Base-by-base conservation (phyloP, 2,329 filamentous ascomycete genomes). In the Pseudogymnoascus sp. region DNA sequence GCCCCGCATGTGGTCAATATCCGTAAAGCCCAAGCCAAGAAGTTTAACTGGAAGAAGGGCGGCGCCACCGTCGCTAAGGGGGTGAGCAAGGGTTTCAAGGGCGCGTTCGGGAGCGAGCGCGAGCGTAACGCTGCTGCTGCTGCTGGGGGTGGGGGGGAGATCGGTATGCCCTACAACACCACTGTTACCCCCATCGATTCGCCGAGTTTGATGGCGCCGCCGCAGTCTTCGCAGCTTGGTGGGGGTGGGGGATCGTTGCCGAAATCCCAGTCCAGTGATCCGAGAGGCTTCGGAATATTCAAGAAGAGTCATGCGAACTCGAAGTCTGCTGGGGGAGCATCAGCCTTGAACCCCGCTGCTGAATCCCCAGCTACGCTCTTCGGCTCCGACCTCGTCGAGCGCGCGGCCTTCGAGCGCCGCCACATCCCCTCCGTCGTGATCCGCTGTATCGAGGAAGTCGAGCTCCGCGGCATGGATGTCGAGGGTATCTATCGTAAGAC, bases 21-120 rank as follows among this genome's bases (percentile, higher is more conserved):
- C 67, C 87, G 92, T 71, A 98, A 97, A 78, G 92, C 90, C 31
- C 92, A 96, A 74, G 73, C 72, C 63, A 96, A 92, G 79, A 98
- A 97, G 76, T 97, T 97, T 78, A 96, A 96, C 78, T 98, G 95
- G 93, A 96, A 97, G 83, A 96, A 96, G 80, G 92, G 92, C 41
- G 91, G 91, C 41, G 93, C 96, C 77, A 93, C 90, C 64, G 88
- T 98, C 71, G 93, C 93, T 28, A 96, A 97, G 76, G 93, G 93
- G 73, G 90, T 98, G 62, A 90, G 90, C 66, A 97, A 97, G 79
- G 92, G 93, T 62, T 87, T 98, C 75, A 96, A 96, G 76, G 90
- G 92, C 63, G 93, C 93, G 5, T 96, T 97, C 65, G 89, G 88
- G 61, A 89, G 88, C 63, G 87, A 83, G 80, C 25, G 51, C 21